Evolutionary conservation across 2,329 filamentous ascomycete species (phyloP), one percentile per base, ranked within the genome.

Genomic region (Aplosporella prunicola): DNA sequence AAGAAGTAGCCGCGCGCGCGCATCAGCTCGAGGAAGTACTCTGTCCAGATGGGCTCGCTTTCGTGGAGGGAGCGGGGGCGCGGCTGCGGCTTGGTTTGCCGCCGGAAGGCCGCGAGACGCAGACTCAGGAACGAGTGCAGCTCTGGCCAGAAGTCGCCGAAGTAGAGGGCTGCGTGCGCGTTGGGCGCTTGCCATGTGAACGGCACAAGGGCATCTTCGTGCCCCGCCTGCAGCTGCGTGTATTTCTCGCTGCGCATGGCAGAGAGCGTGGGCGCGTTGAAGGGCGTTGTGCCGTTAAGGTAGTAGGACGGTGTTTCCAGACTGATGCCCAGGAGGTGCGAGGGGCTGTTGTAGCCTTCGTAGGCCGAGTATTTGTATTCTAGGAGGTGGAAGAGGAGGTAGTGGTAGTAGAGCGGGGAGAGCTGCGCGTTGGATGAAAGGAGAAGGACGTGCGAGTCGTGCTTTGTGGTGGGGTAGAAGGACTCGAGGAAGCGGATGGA

Each of bases 111-210:
- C 10, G 55, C 47, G 8, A 88, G 62, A 5, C 78, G 67, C 32
- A 73, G 70, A 9, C 81, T 74, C 2, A 93, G 71, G 48, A 93
- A 91, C 9, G 77, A 73, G 54, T 95, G 87, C 8, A 94, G 71
- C 48, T 93, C 84, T 9, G 74, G 64, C 91, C 91, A 98, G 52
- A 81, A 87, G 32, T 86, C 76, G 28, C 88, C 87, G 39, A 91
- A 78, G 54, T 89, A 80, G 8, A 98, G 68, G 9, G 79, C 75
- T 1, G 89, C 88, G 45, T 91, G 82, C 33, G 80, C 84, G 46
- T 78, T 82, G 5, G 89, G 88, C 2, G 79, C 76, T 59, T 94
- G 82, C 80, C 87, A 94, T 7, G 93, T 65, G 51, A 93, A 93
- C 0, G 82, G 69, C 0, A 73, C 71, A 5, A 61, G 33, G 5